phyloP scores from a whole-genome alignment of 768 basidiomycete species.

The Lactifluus echinatus region DNA sequence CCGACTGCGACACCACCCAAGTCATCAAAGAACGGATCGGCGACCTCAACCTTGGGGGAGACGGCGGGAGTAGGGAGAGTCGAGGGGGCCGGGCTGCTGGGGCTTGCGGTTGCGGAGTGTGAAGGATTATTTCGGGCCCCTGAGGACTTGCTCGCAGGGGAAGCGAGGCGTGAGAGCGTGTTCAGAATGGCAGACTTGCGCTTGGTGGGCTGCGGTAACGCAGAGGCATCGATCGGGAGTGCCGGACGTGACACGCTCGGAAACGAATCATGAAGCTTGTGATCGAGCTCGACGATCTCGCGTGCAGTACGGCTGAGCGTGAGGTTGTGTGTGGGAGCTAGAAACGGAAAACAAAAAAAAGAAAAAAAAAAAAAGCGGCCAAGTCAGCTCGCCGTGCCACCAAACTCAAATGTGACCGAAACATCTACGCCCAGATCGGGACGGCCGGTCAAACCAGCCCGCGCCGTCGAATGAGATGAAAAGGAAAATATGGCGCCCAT shows the following conservation, averaged over 20 bases:
- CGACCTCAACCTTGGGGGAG: constrained; percentile 47
- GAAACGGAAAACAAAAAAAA: constrained; percentile 11
- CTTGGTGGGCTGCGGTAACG: constrained; percentile 49
- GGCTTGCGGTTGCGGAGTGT: constrained; percentile 17
- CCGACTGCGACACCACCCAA: constrained; percentile 20
- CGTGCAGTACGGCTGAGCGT: constrained; percentile 72
- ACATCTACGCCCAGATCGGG: constrained; percentile 17
- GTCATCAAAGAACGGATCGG: constrained; percentile 49
- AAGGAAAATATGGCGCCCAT: constrained; percentile 1
- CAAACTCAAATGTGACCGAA: constrained; percentile 20
- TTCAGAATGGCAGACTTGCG: constrained; percentile 81
- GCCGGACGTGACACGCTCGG: constrained; percentile 48
- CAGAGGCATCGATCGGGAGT: constrained; percentile 50
- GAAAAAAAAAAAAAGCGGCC: constrained; percentile 13
- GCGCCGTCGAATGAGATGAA: constrained; percentile 16
- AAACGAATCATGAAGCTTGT: constrained; percentile 62
- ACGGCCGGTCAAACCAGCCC: constrained; percentile 17
- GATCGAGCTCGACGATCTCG: constrained; percentile 76
- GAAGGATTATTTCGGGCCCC: constrained; percentile 27
- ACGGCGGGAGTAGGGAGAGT: constrained; percentile 35
- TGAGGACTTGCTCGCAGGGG: constrained; percentile 49
- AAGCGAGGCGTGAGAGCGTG: constrained; percentile 76
- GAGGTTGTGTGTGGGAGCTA: constrained; percentile 84
- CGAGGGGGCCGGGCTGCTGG: constrained; percentile 28
- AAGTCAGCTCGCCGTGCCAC: constrained; percentile 5